These are phyloP conservation scores for Geranium incanum DNA, from an alignment of 441 rosid genomes.

Conservation along the genomic window DNA sequence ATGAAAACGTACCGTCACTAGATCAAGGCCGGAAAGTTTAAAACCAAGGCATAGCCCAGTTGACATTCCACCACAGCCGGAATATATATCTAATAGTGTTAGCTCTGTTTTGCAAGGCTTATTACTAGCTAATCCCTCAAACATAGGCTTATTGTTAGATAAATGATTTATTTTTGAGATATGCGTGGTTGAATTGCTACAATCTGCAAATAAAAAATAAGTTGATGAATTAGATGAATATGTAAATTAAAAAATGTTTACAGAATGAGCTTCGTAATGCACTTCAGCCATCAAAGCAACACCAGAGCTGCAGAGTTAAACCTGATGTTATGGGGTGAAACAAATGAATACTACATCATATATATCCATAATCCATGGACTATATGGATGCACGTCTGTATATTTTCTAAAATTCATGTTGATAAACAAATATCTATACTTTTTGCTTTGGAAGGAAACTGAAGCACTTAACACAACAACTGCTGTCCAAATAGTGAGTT, in stretches of 20 bases:
- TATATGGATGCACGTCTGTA: neutral
- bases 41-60: slow-evolving; percentile 75
- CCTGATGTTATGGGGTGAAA: too few relatives aligned
- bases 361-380: too few relatives aligned
- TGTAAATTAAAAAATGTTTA: neutral
- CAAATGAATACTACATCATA: too few relatives aligned
- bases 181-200: neutral
- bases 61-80: slow-evolving; percentile 90
- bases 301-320: too few relatives aligned
- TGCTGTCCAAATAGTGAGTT: neutral
- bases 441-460: neutral
- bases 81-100: slow-evolving; percentile 53
- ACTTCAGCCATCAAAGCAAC: neutral
- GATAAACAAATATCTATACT: neutral
- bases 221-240: neutral
- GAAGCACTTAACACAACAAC: neutral
- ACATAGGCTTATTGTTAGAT: slow-evolving; percentile 12
- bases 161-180: slow-evolving; percentile 17
- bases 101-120: slow-evolving; percentile 22
- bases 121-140: slow-evolving; percentile 13
- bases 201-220: neutral
- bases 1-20: slow-evolving; percentile 40
- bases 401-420: neutral
- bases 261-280: neutral
- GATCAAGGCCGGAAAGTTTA: slow-evolving; percentile 39